Base-by-base conservation (phyloP, 2,329 filamentous ascomycete species). In the Apiospora malaysiana region DNA sequence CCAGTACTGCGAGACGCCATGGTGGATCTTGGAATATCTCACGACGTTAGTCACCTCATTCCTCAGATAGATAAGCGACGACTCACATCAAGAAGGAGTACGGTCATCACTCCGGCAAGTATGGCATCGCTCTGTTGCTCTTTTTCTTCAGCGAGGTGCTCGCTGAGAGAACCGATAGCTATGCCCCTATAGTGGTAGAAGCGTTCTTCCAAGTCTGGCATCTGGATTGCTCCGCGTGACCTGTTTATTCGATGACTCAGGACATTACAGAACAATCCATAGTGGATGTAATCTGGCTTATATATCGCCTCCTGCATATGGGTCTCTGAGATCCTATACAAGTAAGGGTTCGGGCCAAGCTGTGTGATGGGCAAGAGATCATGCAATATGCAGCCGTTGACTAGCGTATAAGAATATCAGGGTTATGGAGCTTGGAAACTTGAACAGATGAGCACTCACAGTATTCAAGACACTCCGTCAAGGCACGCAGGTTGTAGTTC, bases 211-310 rank as follows among this genome's bases (percentile, higher is more conserved):
- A 82, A 71, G 6, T n/a, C 74, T 71, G 25, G 70, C 71, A 1
- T 73, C 25, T 7, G 69, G 23, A 21, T 75, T 68, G n/a, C 74
- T 68, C 18, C 73, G 71, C 4, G 70, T 70, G 56, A 63, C 10
- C 75, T 76, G 72, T 80, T 81, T 25, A 81, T 77, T 51, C 78
- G 76, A 69, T 83, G 81, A 40, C 76, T 78, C 14, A 82, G 70
- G 9, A 77, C 73, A 75, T 81, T 77, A 67, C 79, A 80, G 16
- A 80, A 71, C 6, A 80, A 73, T n/a, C 75, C 74, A 37, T 79
- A 71, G 43, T 71, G 75, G 12, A 81, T 68, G 68, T 79, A 74
- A n/a, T 79, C 78, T 9, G 80, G 78, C 4, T 72, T 73, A 0
- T 68, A 66, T 25, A 73, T 71, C 7, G 70, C 72, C n/a, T 46